Base-by-base conservation (phyloP, 75 land plant species). In the Selaginella tamariscina region DNA sequence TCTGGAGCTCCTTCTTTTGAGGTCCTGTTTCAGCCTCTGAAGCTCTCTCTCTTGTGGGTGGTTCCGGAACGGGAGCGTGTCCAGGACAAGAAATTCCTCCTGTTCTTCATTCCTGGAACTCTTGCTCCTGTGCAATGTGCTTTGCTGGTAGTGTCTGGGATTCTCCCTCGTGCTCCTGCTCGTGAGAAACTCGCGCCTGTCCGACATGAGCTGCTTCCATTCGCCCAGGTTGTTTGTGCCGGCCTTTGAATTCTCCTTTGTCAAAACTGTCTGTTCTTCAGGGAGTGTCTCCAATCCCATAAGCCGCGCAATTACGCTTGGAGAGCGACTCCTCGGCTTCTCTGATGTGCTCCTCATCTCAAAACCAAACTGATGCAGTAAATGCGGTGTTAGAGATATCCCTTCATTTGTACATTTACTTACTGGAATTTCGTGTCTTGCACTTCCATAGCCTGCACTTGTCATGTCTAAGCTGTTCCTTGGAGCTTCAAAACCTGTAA, bases 41-140 rank as follows among this genome's bases (percentile, higher is more conserved):
- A 93, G 79, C 70, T 86, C 77, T 72, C 84, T 79, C 56, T 88
- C 98, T 67, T 93, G 98, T 15, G 98, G 98, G 79, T 93, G 98
- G 39, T 86, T 84, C 23, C 88, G 81, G 31, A 76, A 78, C 30
- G 27, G 63, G 8, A 26, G 63, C 63, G 20, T n/a, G 63, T 22
- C 27, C 11, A n/a, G 29, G 65, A 65, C n/a, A 70, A 30, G 26
- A 1, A 70, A 9, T 11, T 20, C 31, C 31, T 24, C 2, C 31
- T 1, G 33, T 13, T 68, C 65, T 70, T 1, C 33, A 29, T 65
- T 70, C 70, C 2, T 30, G 24, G 28, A 32, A 11, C 24, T 65
- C 56, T 24, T 56, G 24, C 29, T 26, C 29, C 18, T 68, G 68
- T 24, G 22, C 26, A 65, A 15, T 30, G 26, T 29, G 67, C 26